Evolutionary conservation across 129 eudicot genomes (phyloP).

Genomic region (Flaveria linearis): DNA sequence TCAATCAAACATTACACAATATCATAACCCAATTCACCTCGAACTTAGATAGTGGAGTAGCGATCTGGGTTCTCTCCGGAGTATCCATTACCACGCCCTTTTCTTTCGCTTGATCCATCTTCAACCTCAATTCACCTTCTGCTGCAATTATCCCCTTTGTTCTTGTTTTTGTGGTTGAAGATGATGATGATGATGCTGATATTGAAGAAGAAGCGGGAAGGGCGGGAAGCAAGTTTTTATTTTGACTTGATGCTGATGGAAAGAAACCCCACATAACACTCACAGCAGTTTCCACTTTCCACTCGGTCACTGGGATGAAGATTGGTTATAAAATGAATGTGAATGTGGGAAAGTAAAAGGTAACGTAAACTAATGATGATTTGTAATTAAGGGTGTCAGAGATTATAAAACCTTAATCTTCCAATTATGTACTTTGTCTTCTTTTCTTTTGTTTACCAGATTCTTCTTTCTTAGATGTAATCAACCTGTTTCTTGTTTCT

Average conservation of each 20-base stretch:
- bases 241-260: conserved; percentile 22
- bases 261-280: conserved; percentile 7
- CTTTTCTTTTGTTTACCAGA: neutral
- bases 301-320: neutral
- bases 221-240: conserved; percentile 18
- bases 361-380: conserved; percentile 43
- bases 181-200: neutral
- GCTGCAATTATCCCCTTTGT: no score
- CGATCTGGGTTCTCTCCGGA: conserved; percentile 24
- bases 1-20: no score
- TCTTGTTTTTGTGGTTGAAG: neutral
- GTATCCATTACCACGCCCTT: conserved; percentile 5
- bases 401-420: conserved; percentile 7
- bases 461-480: neutral
- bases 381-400: conserved; percentile 39
- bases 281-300: neutral
- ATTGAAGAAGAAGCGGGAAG: conserved; percentile 15
- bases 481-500: conserved; percentile 35
- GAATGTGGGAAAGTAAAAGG: conserved; percentile 39
- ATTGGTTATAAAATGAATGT: conserved; percentile 28
- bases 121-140: neutral
- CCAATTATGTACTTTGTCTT: conserved; percentile 9
- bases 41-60: conserved; percentile 40
- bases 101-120: conserved; percentile 10
- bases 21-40: conserved; percentile 36